Base-by-base conservation (phyloP, 768 basidiomycete species). In the Trametes villosa region DNA sequence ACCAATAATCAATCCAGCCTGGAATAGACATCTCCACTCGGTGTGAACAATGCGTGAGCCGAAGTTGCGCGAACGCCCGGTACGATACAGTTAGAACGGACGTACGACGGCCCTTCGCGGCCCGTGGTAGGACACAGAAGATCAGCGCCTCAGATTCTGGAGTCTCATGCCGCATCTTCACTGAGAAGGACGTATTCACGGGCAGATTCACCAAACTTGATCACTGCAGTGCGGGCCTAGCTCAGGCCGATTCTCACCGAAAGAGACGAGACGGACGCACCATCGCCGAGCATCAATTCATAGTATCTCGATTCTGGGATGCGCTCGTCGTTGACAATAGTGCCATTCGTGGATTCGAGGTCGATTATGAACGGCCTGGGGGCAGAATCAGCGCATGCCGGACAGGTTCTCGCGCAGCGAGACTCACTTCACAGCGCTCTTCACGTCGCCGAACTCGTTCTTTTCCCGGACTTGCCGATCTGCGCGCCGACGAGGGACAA, bases 311-410 rank as follows among this genome's bases (percentile, higher is more conserved):
- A 88, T 1, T 86, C 79, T 2, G 97, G 97, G 62, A 98, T 89
- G 48, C 81, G 75, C 68, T 89, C 84, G 62, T 88, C 92, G 68
- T 98, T 98, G 46, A 99, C 96, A 66, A 85, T 81, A 0, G 97
- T 98, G 2, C 92, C 88, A 71, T 99, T 99, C 2, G 97, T 98
- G n/a, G 95, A 97, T 67, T 99, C 96, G 9, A 99, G 85, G 75
- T 99, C 97, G 60, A 99, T 97, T 50, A 99, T 85, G 73, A 95
- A 99, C 1, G 97, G 95, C 70, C 95, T 98, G 65, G 15, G 53
- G 20, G 24, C 62, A 34, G 24, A 13, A 17, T 53, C 38, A 49
- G 38, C 29, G 26, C 20, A 24, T 29, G 29, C 20, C 17, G 13
- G 17, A n/a, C n/a, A 29, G 8, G 46, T 24, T n/a, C 5, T 42